phyloP scores from a whole-genome alignment of 2,329 filamentous ascomycete species.

The Samsoniella hepiali region DNA sequence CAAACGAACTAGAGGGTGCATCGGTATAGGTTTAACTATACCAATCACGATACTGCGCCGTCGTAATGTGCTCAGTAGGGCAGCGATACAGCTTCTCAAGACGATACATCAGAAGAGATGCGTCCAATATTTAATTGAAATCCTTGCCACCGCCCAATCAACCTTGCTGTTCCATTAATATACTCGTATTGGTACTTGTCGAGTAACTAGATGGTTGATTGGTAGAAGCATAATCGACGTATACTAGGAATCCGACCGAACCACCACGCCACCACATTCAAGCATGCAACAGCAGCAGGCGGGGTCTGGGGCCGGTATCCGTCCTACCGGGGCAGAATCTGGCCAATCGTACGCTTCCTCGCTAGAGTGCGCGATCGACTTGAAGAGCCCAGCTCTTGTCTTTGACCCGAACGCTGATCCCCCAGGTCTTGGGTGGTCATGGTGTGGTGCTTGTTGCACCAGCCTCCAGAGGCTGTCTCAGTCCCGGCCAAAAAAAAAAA shows the following conservation, averaged over 20 bases:
- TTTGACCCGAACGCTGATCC: neutral
- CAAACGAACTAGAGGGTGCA: no score
- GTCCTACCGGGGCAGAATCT: neutral
- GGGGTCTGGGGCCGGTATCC: neutral
- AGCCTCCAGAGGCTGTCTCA: neutral
- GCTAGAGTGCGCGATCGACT: neutral
- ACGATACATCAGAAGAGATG: no score
- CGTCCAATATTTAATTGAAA: no score
- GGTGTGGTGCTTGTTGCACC: no score
- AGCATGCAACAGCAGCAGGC: neutral
- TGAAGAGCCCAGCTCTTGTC: neutral
- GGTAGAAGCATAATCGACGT: no score
- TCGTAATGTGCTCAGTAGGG: no score
- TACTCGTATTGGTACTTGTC: neutral
- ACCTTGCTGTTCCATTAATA: no score
- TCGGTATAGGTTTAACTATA: no score
- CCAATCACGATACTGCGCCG: no score
- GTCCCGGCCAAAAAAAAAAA: neutral
- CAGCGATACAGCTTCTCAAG: no score
- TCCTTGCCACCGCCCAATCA: no score
- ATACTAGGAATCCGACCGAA: neutral
- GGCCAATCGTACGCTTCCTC: neutral
- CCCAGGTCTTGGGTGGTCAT: neutral
- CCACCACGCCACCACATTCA: neutral
- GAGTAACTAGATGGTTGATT: neutral